Base-by-base conservation (phyloP, 2,329 filamentous ascomycete genomes). In the Clonostachys rhizophaga region DNA sequence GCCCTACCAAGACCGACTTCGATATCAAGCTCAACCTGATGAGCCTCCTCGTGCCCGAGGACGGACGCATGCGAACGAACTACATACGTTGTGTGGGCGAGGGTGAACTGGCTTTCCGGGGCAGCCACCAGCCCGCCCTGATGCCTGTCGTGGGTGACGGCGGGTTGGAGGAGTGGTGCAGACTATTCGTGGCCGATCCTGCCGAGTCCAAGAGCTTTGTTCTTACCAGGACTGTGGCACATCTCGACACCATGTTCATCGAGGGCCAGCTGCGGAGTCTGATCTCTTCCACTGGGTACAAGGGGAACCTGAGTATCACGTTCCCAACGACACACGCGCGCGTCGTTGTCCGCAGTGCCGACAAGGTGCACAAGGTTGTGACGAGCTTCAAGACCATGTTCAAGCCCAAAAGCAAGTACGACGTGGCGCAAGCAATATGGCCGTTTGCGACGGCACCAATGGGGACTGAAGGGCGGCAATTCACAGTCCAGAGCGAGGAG, bases 401-500 rank as follows among this genome's bases (percentile, higher is more conserved):
- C 52, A 65, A 67, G 1, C 75, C 76, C 5, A 76, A 72, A 58
- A 72, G 70, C 57, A 74, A 69, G 51, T 81, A 80, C 52, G 77
- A 80, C 58, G 74, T 79, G 4, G 68, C 78, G 43, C 76, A 78
- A 56, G 68, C 71, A 2, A 70, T 81, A 2, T 82, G 78, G 78
- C 78, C 77, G 5, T 81, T 79, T 60, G 78, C 78, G 2, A 75
- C 74, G 51, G 63, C 67, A 5, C 65, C 58, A 55, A 71, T 62
- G 52, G 75, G 65, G 37, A 74, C 74, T 50, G 58, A 51, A n/a
- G 70, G 58, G 12, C 67, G 72, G 43, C 60, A 59, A 45, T 79
- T 70, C 52, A 65, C 68, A 4, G 75, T 81, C n/a, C 75, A 79
- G 58, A 76, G 68, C 48, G 77, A 82, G 59, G 75, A 78, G 56